Percentiles rank a stretch among this genome's conserved stretches.
Conservation (phyloP, 371 early-diverging fungal species). For the Syncephalastrum monosporum region DNA sequence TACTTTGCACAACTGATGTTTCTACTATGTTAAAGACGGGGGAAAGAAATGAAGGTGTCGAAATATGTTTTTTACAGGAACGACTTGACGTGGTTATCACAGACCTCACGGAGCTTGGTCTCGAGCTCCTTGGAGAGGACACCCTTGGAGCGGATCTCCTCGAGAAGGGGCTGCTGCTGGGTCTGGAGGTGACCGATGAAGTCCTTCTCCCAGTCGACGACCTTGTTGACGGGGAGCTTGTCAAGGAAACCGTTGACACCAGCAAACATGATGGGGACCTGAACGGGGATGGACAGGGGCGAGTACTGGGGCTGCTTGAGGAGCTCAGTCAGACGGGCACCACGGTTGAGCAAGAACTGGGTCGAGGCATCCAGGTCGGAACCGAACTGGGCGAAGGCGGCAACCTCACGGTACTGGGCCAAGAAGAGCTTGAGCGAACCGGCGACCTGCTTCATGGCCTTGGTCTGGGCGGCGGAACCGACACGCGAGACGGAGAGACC, state of each 20-base stretch:
- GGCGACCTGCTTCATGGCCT: constrained; percentile 98
- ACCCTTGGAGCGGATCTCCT: constrained; percentile 85
- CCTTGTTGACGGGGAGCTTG: constrained; percentile 89
- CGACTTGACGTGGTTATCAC: constrained; percentile 81
- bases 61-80: constrained; percentile 56
- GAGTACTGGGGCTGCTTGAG: constrained; percentile 93
- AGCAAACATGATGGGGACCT: constrained; percentile 90
- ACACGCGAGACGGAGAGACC: constrained; percentile 98
- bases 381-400: constrained; percentile 98
- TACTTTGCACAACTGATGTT: constrained; percentile 4
- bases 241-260: constrained; percentile 98
- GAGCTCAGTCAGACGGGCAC: constrained; percentile 96
- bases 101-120: constrained; percentile 82
- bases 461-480: constrained; percentile 97
- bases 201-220: constrained; percentile 89
- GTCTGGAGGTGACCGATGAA: constrained; percentile 86
- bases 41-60: no score
- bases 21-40: no score
- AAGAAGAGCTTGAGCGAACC: constrained; percentile 97
- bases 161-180: constrained; percentile 84
- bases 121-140: constrained; percentile 67
- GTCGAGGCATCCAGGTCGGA: constrained; percentile 97
- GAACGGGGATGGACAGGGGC: constrained; percentile 89
- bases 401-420: constrained; percentile 98
- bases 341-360: constrained; percentile 96